Conservation (phyloP, 495 filamentous ascomycete genomes). For the Baudoinia panamericana region DNA sequence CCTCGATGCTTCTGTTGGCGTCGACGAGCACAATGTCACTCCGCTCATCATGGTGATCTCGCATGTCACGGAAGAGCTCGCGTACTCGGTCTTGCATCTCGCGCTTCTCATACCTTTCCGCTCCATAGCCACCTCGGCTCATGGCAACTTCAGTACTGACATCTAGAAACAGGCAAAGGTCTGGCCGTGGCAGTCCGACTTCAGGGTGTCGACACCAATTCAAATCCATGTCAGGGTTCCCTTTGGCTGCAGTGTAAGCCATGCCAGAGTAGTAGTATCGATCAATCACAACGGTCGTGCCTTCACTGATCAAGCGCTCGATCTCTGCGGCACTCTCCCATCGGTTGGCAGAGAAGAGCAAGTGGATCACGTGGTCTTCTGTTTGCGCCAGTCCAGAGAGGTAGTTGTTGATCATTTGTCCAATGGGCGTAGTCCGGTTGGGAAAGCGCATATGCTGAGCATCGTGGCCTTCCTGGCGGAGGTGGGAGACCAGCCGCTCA, state of each 20-base stretch:
- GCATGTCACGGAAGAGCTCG: constrained; percentile 44
- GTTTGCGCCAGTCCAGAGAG: constrained; percentile 59
- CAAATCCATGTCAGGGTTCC: constrained; percentile 52
- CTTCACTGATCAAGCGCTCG: constrained; percentile 36
- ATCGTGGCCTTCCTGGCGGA: constrained; percentile 47
- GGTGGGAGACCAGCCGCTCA: constrained; percentile 49
- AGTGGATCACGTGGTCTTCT: constrained; percentile 86
- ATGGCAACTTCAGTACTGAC: constrained; percentile 60
- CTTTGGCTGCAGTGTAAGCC: constrained; percentile 91
- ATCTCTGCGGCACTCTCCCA: constrained; percentile 65
- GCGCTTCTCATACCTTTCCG: constrained; percentile 75
- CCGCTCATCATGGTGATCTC: constrained; percentile 17
- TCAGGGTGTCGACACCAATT: constrained; percentile 74
- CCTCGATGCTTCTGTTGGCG: constrained; percentile 33
- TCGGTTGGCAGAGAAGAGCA: constrained; percentile 89
- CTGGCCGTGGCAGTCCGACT: constrained; percentile 73
- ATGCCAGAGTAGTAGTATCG: constrained; percentile 89
- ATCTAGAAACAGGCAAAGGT: constrained; percentile 76
- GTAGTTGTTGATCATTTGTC: constrained; percentile 79
- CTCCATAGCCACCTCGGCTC: constrained; percentile 68
- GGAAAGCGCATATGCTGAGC: constrained; percentile 78
- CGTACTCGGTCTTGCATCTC: constrained; percentile 73
- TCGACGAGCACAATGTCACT: constrained; percentile 34
- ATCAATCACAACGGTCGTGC: constrained; percentile 70
- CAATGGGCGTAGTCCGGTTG: constrained; percentile 80